Base-by-base conservation (phyloP, 805 yeast species). In the Scheffersomyces amazonensis region DNA sequence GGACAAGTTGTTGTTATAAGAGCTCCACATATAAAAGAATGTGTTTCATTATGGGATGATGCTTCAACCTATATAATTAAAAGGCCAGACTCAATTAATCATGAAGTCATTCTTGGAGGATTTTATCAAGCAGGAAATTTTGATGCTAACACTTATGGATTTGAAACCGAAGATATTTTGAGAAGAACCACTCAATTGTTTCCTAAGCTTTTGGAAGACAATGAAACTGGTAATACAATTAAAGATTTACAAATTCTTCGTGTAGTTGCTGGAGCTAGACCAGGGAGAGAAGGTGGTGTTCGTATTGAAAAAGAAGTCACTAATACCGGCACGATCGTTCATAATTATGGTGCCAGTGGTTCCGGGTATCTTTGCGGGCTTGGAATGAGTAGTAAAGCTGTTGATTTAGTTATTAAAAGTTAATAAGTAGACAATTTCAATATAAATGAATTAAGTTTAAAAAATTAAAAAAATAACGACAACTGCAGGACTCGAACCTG, bases 1-100 rank as follows among this genome's bases (percentile, higher is more conserved):
- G 95, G 95, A 4, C 95, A 86, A 53, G 88, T 85, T 18, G 81
- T 84, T 16, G 81, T 84, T 8, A 70, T 85, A 16, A 73, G 69
- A 42, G 87, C 88, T 0, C 88, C 89, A 2, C 84, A 82, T 48
- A 66, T 84, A 42, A 64, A 63, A 23, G 79, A 77, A 49, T 83
- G 83, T 54, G 60, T 59, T 42, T 52, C 78, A 66, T 62, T 77
- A 36, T 80, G 85, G 85, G 83, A 83, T 13, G 60, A 56, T 3
- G 75, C 71, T 34, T 60, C 85, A 3, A 82, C 88, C 1, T 85
- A 85, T 48, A 69, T 80, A 36, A 85, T 85, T 54, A 87, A 87
- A 39, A 71, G 91, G 43, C 88, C 90, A 0, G 60, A 68, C 37
- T 76, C 86, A 1, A 31, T 23, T 6, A 70, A 75, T 39, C 83